Conservation (phyloP, 2,329 filamentous ascomycete species). For the Ceratocystis eucalypticola region DNA sequence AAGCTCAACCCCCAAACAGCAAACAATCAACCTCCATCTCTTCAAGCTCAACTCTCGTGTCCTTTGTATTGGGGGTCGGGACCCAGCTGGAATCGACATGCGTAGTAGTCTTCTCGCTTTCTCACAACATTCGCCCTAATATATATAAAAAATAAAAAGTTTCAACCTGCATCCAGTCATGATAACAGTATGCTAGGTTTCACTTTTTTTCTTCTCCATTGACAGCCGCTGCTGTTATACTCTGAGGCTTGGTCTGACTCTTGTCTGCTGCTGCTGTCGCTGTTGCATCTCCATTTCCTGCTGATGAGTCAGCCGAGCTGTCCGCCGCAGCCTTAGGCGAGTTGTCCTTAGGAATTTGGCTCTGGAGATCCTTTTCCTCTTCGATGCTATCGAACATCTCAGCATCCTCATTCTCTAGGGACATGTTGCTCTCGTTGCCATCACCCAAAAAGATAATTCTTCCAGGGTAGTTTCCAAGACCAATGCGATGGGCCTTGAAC, state of each 20-base stretch:
- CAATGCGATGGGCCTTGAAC: slow-evolving; percentile 43
- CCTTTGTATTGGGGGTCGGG: too few relatives aligned
- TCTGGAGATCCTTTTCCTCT: slow-evolving; percentile 74
- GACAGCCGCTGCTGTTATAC: neutral
- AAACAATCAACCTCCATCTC: too few relatives aligned
- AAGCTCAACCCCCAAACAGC: too few relatives aligned
- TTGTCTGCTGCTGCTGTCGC: neutral
- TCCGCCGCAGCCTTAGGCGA: slow-evolving; percentile 13
- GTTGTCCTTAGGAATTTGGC: slow-evolving; percentile 59
- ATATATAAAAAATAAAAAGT: slow-evolving; percentile 3
- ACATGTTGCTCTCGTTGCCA: slow-evolving; percentile 62
- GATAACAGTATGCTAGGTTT: neutral
- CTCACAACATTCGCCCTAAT: neutral
- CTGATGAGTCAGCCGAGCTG: slow-evolving; percentile 22
- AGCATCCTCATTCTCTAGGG: slow-evolving; percentile 75
- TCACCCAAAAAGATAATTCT: slow-evolving; percentile 91
- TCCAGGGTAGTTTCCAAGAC: slow-evolving; percentile 58
- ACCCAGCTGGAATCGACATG: too few relatives aligned
- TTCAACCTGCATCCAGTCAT: neutral
- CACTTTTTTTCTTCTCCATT: slow-evolving; percentile 8
- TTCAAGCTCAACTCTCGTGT: too few relatives aligned
- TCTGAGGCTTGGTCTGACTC: neutral
- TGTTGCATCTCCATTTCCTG: slow-evolving; percentile 18
- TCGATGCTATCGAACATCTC: slow-evolving; percentile 76
- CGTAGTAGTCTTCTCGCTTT: too few relatives aligned